Base-by-base conservation (phyloP, 768 basidiomycete species). In the Rhodosporidiobolus odoratus region DNA sequence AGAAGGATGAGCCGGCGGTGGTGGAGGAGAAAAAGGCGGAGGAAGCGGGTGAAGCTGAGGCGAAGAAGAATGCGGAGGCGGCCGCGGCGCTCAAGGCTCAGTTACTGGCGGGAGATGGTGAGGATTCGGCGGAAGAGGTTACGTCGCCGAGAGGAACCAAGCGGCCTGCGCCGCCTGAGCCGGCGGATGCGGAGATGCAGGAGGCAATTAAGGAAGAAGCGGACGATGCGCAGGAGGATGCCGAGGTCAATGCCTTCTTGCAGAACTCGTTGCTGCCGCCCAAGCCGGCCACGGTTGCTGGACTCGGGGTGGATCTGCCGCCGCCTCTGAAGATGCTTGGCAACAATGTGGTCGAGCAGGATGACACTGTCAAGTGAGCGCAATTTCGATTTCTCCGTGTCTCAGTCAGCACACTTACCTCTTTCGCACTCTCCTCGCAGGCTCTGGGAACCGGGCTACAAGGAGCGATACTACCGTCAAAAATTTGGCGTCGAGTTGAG, bases 401-500 rank as follows among this genome's bases (percentile, higher is more conserved):
- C 12, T 50, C 34, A 23, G 8, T 41, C 16, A 8, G n/a, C 21
- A n/a, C 23, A 34, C 52, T 52, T 9, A 38, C 52, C 57, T 43
- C 35, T n/a, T 43, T 41, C 43, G 9, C 52, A 1, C 9, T 15
- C 37, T 23, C 13, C 48, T 9, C 15, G 9, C 75, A 97, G 95
- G 78, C 82, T 98, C 30, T 99, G 91, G 88, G 93, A 98, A 79
- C 87, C 93, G 2, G 96, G 95, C 35, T 99, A 99, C 80, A 88
- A 86, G 78, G 91, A 94, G 75, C 86, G 96, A 48, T 99, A 99
- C 79, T 99, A 99, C 76, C 84, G 85, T 56, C 88, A 91, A 77
- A 99, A 99, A 81, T 99, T 98, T 77, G 88, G 88, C 3, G 82
- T 91, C 19, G 85, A 88, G 73, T 79, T 84, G 27, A 83, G 81